Evolutionary conservation across 768 basidiomycete species (phyloP), one percentile per base, ranked within the genome.

Genomic region (Mycena olivaceomarginata): DNA sequence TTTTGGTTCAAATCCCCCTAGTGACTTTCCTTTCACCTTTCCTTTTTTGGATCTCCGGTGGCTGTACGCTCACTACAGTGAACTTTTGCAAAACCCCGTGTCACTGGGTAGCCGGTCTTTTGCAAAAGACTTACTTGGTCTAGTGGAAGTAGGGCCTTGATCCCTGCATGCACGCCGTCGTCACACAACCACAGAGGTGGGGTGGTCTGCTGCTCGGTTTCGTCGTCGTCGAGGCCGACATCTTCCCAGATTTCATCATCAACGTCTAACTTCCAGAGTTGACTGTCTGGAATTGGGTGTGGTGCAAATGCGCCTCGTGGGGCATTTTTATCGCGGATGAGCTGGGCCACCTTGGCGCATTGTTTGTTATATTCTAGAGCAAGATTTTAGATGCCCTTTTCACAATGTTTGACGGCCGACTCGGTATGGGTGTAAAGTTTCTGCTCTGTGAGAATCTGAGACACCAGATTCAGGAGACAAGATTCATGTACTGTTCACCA

Each of bases 131-230:
- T n/a, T n/a, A n/a, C n/a, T n/a, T n/a, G n/a, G n/a, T n/a, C n/a
- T n/a, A n/a, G n/a, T n/a, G n/a, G n/a, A n/a, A n/a, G n/a, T n/a
- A n/a, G n/a, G 31, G 31, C 31, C 31, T 31, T 31, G 31, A 31
- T 31, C 31, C 31, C 31, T 31, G 31, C 31, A 31, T 3, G 31
- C 31, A 31, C 31, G 31, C 31, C 31, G 31, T 31, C 31, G 31
- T 72, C 51, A 9, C 53, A 46, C 22, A 71, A 63, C 66, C 74
- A 78, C 57, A 78, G 76, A 45, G 71, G 76, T 25, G 77, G 59
- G 31, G 22, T 56, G 4, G 53, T 56, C 53, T 56, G 53, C 53
- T 56, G 53, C 53, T 56, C 53, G 43, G 53, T 56, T 56, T 56
- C 53, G 53, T 56, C 53, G 53, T 56, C 53, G 53, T 56, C 53